phyloP scores from a whole-genome alignment of 352 stramenopile species.

The Globisporangium alternatum region DNA sequence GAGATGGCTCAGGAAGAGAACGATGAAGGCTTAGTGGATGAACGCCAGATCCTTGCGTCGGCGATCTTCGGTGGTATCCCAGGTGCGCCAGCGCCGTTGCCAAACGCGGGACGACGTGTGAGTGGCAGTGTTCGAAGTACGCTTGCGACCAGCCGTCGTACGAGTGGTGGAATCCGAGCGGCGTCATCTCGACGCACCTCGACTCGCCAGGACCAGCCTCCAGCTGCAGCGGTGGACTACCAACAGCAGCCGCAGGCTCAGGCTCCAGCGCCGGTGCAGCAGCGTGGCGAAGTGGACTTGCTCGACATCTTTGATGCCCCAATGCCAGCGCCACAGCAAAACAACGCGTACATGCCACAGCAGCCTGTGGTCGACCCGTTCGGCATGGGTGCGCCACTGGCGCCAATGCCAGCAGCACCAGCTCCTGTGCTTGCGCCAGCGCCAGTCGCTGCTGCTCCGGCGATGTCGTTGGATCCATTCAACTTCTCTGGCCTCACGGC shows the following conservation, averaged over 20 bases:
- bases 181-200: constrained; percentile 29
- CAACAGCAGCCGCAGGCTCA: constrained; percentile 26
- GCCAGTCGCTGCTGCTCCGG: constrained; percentile 16
- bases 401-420: constrained; percentile 25
- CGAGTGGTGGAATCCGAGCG: constrained; percentile 24
- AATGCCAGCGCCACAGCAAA: constrained; percentile 27
- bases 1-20: constrained; percentile 42
- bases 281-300: constrained; percentile 74
- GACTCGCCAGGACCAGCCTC: constrained; percentile 34
- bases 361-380: constrained; percentile 56
- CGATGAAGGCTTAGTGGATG: constrained; percentile 60
- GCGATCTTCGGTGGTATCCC: constrained; percentile 96
- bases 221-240: constrained; percentile 15
- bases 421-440: constrained; percentile 6
- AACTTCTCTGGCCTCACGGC: constrained; percentile 66
- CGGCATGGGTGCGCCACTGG: constrained; percentile 39
- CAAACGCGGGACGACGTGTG: constrained; percentile 35
- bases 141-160: constrained; percentile 25
- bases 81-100: constrained; percentile 53
- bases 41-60: constrained; percentile 89
- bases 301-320: constrained; percentile 82
- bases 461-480: constrained; percentile 62
- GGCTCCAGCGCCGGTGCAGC: constrained; percentile 22
- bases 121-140: constrained; percentile 25
- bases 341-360: constrained; percentile 27